Evolutionary conservation across 331 rosid species (phyloP).

Genomic region (Prunus yedoensis): DNA sequence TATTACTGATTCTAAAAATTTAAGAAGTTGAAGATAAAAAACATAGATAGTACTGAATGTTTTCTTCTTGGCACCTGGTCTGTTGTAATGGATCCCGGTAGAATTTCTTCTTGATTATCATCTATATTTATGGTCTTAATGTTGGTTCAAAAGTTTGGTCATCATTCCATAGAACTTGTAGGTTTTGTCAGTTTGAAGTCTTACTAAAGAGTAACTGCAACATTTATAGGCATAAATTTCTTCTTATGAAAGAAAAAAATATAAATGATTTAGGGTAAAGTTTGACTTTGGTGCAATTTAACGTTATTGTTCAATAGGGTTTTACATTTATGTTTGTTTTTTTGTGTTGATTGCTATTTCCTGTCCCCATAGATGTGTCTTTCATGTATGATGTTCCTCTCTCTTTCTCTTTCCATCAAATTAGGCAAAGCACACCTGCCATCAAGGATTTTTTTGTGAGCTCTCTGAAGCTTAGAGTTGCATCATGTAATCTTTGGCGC

Average conservation of each 20-base stretch:
- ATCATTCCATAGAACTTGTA: background rate
- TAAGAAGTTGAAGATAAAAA: no score
- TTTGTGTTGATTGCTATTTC: no score
- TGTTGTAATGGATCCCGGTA: background rate
- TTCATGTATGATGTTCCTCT: no score
- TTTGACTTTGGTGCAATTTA: background rate
- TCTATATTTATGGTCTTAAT: background rate
- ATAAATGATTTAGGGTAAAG: background rate
- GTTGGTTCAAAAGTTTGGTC: background rate
- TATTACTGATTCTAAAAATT: background rate
- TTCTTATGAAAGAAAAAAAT: background rate
- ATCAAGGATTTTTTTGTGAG: constrained; percentile 52
- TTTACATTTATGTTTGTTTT: background rate
- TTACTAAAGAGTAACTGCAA: background rate
- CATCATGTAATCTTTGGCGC: constrained; percentile 62
- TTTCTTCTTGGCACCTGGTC: background rate
- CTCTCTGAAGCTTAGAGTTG: constrained; percentile 59
- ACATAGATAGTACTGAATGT: background rate
- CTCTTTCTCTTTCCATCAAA: background rate
- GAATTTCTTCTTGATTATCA: background rate
- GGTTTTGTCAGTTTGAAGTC: background rate
- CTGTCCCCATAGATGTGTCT: no score
- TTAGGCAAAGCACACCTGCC: constrained; percentile 54
- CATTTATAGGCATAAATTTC: background rate
- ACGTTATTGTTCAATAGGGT: background rate